Conservation (phyloP, 2,329 filamentous ascomycete genomes). For the Colletotrichum musae region DNA sequence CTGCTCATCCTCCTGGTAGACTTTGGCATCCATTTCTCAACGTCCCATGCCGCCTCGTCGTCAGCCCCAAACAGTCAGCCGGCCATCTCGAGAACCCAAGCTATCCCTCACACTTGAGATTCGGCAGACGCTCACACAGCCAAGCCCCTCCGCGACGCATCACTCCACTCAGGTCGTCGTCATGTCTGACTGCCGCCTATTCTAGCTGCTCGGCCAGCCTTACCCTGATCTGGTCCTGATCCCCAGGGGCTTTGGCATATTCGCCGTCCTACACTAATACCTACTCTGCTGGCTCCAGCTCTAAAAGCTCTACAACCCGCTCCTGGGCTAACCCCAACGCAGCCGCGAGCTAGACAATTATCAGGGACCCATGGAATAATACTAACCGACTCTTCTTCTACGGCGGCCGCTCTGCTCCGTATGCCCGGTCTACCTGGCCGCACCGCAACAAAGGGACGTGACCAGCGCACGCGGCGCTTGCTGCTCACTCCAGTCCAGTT, state of each 20-base stretch:
- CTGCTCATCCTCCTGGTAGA: too few relatives aligned
- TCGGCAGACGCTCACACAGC: too few relatives aligned
- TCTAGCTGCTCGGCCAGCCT: too few relatives aligned
- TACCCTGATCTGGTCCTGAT: too few relatives aligned
- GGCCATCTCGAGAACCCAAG: too few relatives aligned
- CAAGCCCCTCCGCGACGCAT: too few relatives aligned
- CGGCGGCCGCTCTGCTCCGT: conserved; percentile 27
- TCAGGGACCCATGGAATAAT: conserved; percentile 15
- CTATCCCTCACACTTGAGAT: too few relatives aligned
- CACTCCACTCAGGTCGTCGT: too few relatives aligned
- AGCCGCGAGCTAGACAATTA: conserved; percentile 31
- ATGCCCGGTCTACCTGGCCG: conserved; percentile 7
- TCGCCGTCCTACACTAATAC: neutral
- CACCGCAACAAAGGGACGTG: conserved; percentile 18
- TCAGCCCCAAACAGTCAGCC: too few relatives aligned
- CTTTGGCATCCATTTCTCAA: too few relatives aligned
- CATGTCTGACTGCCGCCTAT: too few relatives aligned
- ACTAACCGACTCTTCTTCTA: conserved; percentile 2
- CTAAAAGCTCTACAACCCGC: conserved; percentile 4
- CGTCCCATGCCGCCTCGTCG: neutral
- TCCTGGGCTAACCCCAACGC: conserved; percentile 18
- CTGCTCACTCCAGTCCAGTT: conserved; percentile 13
- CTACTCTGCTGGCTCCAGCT: conserved; percentile 10
- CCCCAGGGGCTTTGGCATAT: too few relatives aligned
- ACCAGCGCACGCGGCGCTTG: conserved; percentile 32